Base-by-base conservation (phyloP, 441 rosid species). In the Euphorbia corollata region DNA sequence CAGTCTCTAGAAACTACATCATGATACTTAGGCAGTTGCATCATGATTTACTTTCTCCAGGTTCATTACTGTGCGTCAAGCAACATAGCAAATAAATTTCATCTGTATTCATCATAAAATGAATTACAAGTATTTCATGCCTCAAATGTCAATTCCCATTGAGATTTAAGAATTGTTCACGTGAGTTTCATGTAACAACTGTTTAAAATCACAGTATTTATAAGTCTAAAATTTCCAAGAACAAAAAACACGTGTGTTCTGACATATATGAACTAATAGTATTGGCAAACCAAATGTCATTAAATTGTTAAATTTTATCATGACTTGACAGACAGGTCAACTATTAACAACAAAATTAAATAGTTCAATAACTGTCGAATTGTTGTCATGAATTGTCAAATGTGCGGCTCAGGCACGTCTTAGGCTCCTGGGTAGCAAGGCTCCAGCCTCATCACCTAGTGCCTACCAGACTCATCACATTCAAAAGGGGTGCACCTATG, bases 11-110 rank as follows among this genome's bases (percentile, higher is more conserved):
- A 47, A 20, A 36, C 43, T 1, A 61, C 0, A 61, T 58, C 2
- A 23, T 64, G 72, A 38, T 66, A 23, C 8, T 15, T 15, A 55
- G 11, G 27, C 13, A 19, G 18, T 47, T n/a, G 22, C 22, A 13
- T 30, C n/a, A 54, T 48, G 57, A 45, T 30, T 48, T 48, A 19
- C 43, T 64, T 48, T 48, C 32, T 41, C 23, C 8, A 67, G 13
- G 60, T 63, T 36, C 56, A 56, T n/a, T 61, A 16, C 19, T 30
- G 53, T 64, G 32, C 19, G 38, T 39, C 20, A 41, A 34, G 41
- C 38, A 51, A 24, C 23, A 16, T 24, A 38, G 61, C 59, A 69
- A 45, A 74, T 20, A 56, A 19, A 16, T 50, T 32, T 43, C 48
- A 19, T 45, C 47, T 6, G 20, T 41, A 36, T 41, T 0, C 1